Evolutionary conservation across 257 asterid genomes (phyloP), one percentile per base, ranked within the genome.

Genomic region (Cruciata laevipes): DNA sequence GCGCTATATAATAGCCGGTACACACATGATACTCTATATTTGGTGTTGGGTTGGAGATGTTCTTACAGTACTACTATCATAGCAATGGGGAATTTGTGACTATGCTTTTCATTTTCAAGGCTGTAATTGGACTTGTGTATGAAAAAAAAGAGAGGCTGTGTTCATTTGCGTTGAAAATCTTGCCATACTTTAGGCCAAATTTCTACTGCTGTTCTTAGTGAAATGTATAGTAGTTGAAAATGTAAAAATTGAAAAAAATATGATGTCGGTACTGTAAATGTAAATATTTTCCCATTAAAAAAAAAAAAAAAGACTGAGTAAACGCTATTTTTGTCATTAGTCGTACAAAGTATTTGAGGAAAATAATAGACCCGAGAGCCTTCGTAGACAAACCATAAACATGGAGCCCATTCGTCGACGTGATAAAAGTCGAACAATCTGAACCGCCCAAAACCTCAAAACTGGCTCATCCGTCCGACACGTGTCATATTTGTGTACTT

Each of bases 361-460:
- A 47, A 17, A 47, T 3, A 47, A 17, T 47, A 16, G 55, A 47
- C 11, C 16, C 55, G 51, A 13, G 51, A 13, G 51, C 12, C 20
- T 47, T 47, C 17, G 51, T 13, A 42, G 51, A 42, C 51, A 42
- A 33, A 12, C 55, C 55, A 17, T 25, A 10, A 60, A 51, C 38
- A 7, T 66, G 58, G 69, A 76, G 35, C 72, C 80, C 74, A 42
- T 24, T 6, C 11, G 66, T 42, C 30, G 57, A 17, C 53, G 27
- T 56, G 49, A 4, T 31, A 2, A 67, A 71, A 62, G 65, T 11
- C 1, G 67, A 33, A 51, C 60, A 73, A 69, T 79, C 71, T 69
- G 47, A 31, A 75, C 83, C 83, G 80, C 62, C 66, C 71, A 59
- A 78, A 47, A 61, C 62, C 62, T 59, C 27, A 49, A 66, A 66